Conservation (phyloP, 148 eudicot species). For the Rhododendron ovatum region DNA sequence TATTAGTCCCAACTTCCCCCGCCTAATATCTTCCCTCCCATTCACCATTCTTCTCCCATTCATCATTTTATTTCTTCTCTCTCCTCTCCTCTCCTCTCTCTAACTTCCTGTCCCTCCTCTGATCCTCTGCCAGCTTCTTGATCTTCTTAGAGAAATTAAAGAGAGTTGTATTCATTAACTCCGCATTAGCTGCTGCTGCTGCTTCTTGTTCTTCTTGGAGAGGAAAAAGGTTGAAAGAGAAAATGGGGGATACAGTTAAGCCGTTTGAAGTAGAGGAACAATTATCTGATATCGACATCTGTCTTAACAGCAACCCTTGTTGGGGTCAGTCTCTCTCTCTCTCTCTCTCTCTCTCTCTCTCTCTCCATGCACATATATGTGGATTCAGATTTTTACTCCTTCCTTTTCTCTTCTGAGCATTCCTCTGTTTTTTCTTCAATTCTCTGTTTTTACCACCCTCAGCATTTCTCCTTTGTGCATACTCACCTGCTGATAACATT, state of each 20-base stretch:
- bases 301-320: conserved; percentile 75
- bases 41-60: no score
- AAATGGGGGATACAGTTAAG: conserved; percentile 42
- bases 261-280: conserved; percentile 83
- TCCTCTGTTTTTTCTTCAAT: background rate
- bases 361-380: background rate
- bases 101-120: background rate
- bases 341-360: conserved; percentile 8
- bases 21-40: background rate
- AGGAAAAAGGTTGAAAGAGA: background rate
- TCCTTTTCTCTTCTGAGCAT: background rate
- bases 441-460: background rate
- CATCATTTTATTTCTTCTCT: background rate
- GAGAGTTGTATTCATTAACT: background rate
- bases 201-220: background rate
- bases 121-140: background rate
- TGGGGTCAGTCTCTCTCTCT: conserved; percentile 52
- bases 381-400: background rate
- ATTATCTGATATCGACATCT: conserved; percentile 70
- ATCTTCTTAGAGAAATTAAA: no score
- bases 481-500: background rate
- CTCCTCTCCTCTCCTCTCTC: background rate
- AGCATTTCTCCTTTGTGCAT: background rate
- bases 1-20: background rate
- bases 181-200: background rate